Percentiles rank a stretch among this genome's conserved stretches.
Evolutionary conservation across 108 stramenopile species (phyloP).

Genomic region (Nitzschia palea): DNA sequence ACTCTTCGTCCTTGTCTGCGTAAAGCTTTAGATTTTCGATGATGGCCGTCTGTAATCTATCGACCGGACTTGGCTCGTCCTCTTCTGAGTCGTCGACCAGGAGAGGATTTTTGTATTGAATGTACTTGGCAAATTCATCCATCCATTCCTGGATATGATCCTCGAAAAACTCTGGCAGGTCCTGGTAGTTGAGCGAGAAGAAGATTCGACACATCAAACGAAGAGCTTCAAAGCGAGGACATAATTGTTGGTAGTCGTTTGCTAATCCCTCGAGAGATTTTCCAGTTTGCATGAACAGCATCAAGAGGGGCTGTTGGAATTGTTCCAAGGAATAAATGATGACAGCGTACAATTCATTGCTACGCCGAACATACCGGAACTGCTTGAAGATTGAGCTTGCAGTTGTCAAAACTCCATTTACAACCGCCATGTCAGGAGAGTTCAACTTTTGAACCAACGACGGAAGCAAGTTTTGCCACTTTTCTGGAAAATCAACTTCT

Average conservation of each 20-base stretch:
- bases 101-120: conserved; percentile 83
- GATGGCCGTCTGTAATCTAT: conserved; percentile 88
- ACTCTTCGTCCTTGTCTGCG: conserved; percentile 95
- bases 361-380: conserved; percentile 89
- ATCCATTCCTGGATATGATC: conserved; percentile 96
- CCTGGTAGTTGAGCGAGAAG: conserved; percentile 96
- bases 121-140: conserved; percentile 83
- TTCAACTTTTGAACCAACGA: conserved; percentile 80
- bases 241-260: conserved; percentile 47
- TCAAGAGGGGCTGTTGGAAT: conserved; percentile 82
- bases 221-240: conserved; percentile 68
- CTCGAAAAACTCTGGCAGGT: conserved; percentile 98
- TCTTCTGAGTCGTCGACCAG: conserved; percentile 87
- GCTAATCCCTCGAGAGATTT: conserved; percentile 48
- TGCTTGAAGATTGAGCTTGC: conserved; percentile 94
- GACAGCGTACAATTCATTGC: conserved; percentile 79
- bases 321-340: conserved; percentile 82
- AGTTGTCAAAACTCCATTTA: conserved; percentile 93
- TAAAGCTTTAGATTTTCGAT: conserved; percentile 93
- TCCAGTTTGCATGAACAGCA: conserved; percentile 63
- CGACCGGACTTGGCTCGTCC: conserved; percentile 80
- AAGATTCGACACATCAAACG: conserved; percentile 90
- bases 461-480: conserved; percentile 95
- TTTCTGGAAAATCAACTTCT: conserved; percentile 87
- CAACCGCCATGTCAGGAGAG: conserved; percentile 67